These are phyloP conservation scores for Pichia deserticola DNA, from an alignment of 805 yeast genomes.

Conservation along the genomic window DNA sequence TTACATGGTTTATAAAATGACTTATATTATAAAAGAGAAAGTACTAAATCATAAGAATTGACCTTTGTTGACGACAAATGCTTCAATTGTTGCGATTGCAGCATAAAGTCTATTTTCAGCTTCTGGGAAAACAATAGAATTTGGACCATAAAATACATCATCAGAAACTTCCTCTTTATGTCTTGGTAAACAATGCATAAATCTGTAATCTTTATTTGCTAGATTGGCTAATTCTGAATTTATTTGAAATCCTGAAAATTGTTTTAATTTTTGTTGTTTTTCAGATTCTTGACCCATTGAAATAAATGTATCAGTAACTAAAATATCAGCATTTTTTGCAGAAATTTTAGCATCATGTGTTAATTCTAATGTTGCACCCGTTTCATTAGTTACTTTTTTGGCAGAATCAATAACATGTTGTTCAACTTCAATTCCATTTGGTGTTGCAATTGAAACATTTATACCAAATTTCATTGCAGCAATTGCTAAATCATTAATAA, in stretches of 20 bases:
- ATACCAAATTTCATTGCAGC: constrained; percentile 85
- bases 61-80: constrained; percentile 81
- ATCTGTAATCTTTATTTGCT: constrained; percentile 67
- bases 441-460: constrained; percentile 76
- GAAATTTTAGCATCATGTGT: constrained; percentile 74
- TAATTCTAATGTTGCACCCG: constrained; percentile 47
- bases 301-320: constrained; percentile 95
- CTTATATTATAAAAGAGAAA: no score
- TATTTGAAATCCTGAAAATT: constrained; percentile 84
- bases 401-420: constrained; percentile 48
- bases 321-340: constrained; percentile 62
- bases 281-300: constrained; percentile 97
- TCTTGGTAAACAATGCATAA: constrained; percentile 98
- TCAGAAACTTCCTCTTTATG: constrained; percentile 92
- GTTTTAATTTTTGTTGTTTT: constrained; percentile 59
- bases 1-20: not conserved
- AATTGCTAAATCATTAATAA: constrained; percentile 84
- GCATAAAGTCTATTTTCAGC: constrained; percentile 96
- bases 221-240: constrained; percentile 59
- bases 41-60: constrained; percentile 27
- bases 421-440: constrained; percentile 62
- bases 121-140: constrained; percentile 85
- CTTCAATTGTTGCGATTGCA: constrained; percentile 89
- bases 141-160: constrained; percentile 79
- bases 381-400: constrained; percentile 39